Evolutionary conservation across 139 green algal genomes (phyloP).

Genomic region (Tetradesmus obliquus): DNA sequence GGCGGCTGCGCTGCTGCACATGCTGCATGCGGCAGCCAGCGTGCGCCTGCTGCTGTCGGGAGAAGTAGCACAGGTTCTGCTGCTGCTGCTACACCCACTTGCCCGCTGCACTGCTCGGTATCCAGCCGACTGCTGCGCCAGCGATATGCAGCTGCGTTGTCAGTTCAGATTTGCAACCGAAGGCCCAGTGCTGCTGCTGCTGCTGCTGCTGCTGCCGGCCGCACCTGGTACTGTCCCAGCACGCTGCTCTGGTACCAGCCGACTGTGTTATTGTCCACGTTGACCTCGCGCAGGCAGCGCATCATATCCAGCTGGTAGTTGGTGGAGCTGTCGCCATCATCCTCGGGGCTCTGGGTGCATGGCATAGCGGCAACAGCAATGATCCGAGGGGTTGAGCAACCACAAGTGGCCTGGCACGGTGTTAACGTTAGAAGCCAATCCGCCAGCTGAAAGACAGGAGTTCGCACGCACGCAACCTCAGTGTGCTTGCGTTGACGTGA

Average conservation of each 20-base stretch:
- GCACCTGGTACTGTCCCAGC: slow-evolving; percentile 74
- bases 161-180: no score
- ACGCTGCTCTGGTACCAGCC: slow-evolving; percentile 96
- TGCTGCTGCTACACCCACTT: not conserved
- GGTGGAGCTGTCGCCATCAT: slow-evolving; percentile 71
- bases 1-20: not conserved
- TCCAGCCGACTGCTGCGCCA: no score
- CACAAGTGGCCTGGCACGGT: not conserved
- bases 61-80: not conserved
- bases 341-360: slow-evolving; percentile 34
- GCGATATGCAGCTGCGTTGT: no score
- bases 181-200: not conserved
- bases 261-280: slow-evolving; percentile 99
- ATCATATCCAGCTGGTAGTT: slow-evolving; percentile 99
- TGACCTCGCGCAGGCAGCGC: slow-evolving; percentile 97
- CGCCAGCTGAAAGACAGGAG: no score
- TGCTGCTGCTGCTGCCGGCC: not conserved
- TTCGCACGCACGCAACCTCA: no score
- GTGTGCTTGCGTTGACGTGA: no score
- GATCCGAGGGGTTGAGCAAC: not conserved
- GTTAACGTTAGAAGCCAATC: no score
- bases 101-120: no score
- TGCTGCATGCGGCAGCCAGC: not conserved
- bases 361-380: not conserved
- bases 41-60: not conserved